Percentiles rank a stretch among this genome's conserved stretches.
Evolutionary conservation across 768 basidiomycete species (phyloP).

Genomic region (Hortiboletus flavorubellus): DNA sequence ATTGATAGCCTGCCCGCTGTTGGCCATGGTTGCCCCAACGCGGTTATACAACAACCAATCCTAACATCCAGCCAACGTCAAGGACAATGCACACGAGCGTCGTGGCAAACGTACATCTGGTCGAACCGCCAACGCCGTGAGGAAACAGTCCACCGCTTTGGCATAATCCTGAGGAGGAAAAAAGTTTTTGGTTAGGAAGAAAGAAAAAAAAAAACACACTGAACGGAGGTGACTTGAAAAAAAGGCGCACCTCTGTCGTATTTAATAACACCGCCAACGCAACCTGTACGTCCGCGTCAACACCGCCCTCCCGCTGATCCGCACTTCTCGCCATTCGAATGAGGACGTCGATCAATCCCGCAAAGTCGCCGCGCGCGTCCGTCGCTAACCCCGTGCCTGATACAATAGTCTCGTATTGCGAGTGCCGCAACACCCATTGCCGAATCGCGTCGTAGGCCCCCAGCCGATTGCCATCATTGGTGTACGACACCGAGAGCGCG

Average conservation of each 20-base stretch:
- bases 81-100: not conserved
- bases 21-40: conserved; percentile 92
- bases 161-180: conserved; percentile 63
- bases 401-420: conserved; percentile 47
- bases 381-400: conserved; percentile 32
- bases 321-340: conserved; percentile 71
- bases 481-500: conserved; percentile 84
- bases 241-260: conserved; percentile 68
- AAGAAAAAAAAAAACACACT: not conserved
- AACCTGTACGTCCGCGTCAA: conserved; percentile 95
- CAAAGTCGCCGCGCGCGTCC: conserved; percentile 34
- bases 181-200: not conserved
- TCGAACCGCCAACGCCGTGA: conserved; percentile 78
- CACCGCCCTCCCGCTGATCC: conserved; percentile 44
- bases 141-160: conserved; percentile 94
- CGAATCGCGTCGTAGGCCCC: conserved; percentile 78
- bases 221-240: not conserved
- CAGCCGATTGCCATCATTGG: conserved; percentile 78
- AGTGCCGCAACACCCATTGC: conserved; percentile 74
- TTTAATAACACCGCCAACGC: conserved; percentile 93
- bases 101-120: conserved; percentile 62
- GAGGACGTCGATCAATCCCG: conserved; percentile 66
- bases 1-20: conserved; percentile 72
- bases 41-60: conserved; percentile 93
- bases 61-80: conserved; percentile 35